phyloP scores from a whole-genome alignment of 371 early-diverging fungal species.

The Nematocida ausubeli region DNA sequence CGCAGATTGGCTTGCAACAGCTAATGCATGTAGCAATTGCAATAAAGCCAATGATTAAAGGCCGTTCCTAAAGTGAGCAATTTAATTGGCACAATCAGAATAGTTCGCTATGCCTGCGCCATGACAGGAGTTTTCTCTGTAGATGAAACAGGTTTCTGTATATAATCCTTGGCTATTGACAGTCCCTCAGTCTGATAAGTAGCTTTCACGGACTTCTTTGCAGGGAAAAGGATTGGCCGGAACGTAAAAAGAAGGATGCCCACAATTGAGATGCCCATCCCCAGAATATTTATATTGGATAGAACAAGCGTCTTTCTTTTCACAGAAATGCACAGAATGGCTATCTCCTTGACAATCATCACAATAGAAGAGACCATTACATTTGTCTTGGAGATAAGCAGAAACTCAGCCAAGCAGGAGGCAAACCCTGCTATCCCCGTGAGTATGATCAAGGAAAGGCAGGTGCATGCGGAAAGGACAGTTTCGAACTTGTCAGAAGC shows the following conservation, averaged over 20 bases:
- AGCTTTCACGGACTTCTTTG: background rate
- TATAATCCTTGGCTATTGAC: background rate
- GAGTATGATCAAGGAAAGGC: conserved; percentile 54
- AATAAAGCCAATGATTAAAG: too few species aligned
- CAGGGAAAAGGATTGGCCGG: conserved; percentile 1
- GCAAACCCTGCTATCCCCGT: conserved; percentile 59
- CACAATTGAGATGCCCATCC: conserved; percentile 61
- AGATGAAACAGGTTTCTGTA: background rate
- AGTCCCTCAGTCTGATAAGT: background rate
- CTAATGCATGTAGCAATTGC: too few species aligned
- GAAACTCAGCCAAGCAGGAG: conserved; percentile 62
- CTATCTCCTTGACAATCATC: conserved; percentile 66
- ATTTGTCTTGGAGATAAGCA: conserved; percentile 61
- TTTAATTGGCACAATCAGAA: too few species aligned
- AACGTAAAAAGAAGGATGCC: conserved; percentile 62
- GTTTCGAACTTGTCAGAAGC: conserved; percentile 56
- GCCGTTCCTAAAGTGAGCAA: too few species aligned
- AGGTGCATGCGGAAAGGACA: conserved; percentile 10
- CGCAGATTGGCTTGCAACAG: too few species aligned
- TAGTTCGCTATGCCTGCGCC: background rate
- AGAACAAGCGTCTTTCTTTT: conserved; percentile 48
- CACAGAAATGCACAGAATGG: conserved; percentile 64
- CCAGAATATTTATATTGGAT: conserved; percentile 58
- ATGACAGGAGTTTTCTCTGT: background rate
- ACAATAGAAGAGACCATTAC: conserved; percentile 64